Evolutionary conservation across 768 basidiomycete genomes (phyloP).

Genomic region (Obba rivulosa): DNA sequence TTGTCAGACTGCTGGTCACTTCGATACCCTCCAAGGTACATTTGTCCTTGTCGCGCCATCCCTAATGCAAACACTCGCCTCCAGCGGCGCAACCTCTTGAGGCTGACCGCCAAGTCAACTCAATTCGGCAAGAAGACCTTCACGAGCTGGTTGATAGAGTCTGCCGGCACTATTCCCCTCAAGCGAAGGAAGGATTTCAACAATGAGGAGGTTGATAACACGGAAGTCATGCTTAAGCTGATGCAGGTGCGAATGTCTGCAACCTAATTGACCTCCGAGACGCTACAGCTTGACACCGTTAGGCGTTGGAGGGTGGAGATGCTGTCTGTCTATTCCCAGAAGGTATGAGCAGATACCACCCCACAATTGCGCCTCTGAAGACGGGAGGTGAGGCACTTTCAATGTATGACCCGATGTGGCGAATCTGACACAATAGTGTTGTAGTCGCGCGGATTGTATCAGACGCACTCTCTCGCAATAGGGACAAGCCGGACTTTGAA

Average conservation of each 20-base stretch:
- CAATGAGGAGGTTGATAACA: constrained; percentile 58
- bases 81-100: constrained; percentile 72
- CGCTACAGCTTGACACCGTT: neutral
- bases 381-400: constrained; percentile 62
- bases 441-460: constrained; percentile 78
- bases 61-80: neutral
- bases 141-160: constrained; percentile 87
- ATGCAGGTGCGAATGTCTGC: constrained; percentile 48
- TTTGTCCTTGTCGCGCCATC: constrained; percentile 4
- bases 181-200: constrained; percentile 67
- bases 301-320: constrained; percentile 75
- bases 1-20: constrained; percentile 60
- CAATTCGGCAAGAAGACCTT: constrained; percentile 81
- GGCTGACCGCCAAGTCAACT: constrained; percentile 84
- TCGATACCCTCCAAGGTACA: constrained; percentile 65
- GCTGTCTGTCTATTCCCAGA: constrained; percentile 84
- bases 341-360: constrained; percentile 81
- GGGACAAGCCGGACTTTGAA: constrained; percentile 62
- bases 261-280: neutral
- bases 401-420: too few species aligned
- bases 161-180: constrained; percentile 82
- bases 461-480: constrained; percentile 67
- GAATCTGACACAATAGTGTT: neutral
- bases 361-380: constrained; percentile 82
- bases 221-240: constrained; percentile 60